Conservation (phyloP, 345 rosid genomes). For the Rhodomyrtus tomentosa region DNA sequence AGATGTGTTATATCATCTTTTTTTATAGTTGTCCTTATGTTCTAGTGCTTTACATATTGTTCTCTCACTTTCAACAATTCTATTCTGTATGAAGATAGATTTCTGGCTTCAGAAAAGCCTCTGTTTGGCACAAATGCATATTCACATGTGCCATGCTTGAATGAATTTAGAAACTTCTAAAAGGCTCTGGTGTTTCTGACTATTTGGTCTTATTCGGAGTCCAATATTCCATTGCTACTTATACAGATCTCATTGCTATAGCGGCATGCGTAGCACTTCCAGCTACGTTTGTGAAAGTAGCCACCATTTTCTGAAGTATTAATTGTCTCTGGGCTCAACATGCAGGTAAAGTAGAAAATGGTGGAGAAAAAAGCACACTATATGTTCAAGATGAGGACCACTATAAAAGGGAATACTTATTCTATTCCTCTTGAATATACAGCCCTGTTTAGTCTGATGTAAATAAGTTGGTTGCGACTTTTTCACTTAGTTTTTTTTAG, state of each 20-base stretch:
- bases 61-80: not conserved
- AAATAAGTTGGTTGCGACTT: not conserved
- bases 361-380: constrained; percentile 39
- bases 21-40: not conserved
- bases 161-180: not conserved
- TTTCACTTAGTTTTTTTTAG: not conserved
- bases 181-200: not conserved
- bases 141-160: not conserved
- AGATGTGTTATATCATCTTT: not conserved
- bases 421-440: constrained; percentile 9
- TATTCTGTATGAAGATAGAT: not conserved
- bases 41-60: not conserved
- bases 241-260: not conserved
- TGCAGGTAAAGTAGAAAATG: constrained; percentile 64
- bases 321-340: constrained; percentile 25
- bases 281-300: not conserved
- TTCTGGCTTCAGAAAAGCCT: not conserved
- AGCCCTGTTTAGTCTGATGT: not conserved
- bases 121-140: not conserved
- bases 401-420: constrained; percentile 19
- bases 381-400: constrained; percentile 47
- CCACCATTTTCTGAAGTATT: not conserved
- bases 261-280: not conserved
- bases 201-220: not conserved
- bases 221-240: not conserved